Evolutionary conservation across 192 early-diverging fungal species (phyloP), one percentile per base, ranked within the genome.

Genomic region (Mortierella alpina): DNA sequence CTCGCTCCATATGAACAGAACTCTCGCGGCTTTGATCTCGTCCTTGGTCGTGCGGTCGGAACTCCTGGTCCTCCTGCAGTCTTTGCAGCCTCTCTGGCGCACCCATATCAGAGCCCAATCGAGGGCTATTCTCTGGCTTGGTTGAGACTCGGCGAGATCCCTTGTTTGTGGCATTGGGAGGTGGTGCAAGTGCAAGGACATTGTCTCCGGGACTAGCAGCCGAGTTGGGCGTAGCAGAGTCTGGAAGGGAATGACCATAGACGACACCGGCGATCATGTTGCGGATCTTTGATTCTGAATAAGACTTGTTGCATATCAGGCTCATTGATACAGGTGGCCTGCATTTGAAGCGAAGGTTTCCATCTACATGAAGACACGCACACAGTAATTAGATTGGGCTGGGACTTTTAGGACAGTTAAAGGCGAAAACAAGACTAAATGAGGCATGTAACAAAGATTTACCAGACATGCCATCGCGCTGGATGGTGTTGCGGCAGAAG

Each of bases 381-480:
- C 8, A 45, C 31, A 22, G 17, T 3, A 44, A 42, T 4, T 2
- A 51, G 7, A 55, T 54, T 3, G 23, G 17, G 2, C n/a, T 1
- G 39, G 17, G 22, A 4, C 6, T 23, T 56, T 55, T 18, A 58
- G 22, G 46, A 42, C 39, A 47, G 39, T 41, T 48, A 52, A 49
- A 12, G 50, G 49, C 12, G 46, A 7, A 7, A 65, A 52, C 20
- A 49, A 46, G 61, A 63, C 0, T 49, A 15, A 1, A 4, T 53
- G 20, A 31, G 22, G 20, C 5, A 1, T 42, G 12, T 9, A 48
- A 2, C 6, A 8, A 62, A 13, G 46, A 47, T 3, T 76, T 78
- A 80, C 77, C 77, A 44, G 77, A 80, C 77, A 80, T 80, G 64
- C 77, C 77, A 49, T 80, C 77, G 39, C 77, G 77, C 31, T 80